Conservation (phyloP, 2,329 filamentous ascomycete genomes). For the Xylaria sp. region DNA sequence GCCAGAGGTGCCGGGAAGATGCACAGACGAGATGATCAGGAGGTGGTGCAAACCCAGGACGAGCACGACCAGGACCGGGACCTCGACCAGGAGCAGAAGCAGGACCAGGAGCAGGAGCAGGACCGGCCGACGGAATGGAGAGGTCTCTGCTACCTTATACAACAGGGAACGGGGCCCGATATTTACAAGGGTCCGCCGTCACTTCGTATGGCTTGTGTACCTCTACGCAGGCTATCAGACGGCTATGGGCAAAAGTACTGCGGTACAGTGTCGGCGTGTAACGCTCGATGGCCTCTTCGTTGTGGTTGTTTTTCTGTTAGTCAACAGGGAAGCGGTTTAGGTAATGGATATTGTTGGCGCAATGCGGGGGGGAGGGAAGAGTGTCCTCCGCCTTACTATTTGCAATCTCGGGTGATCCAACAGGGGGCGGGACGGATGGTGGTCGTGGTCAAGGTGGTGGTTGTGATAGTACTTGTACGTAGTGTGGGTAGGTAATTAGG, state of each 20-base stretch:
- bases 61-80: too few species aligned
- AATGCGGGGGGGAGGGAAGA: conserved; percentile 37
- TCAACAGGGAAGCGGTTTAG: conserved; percentile 41
- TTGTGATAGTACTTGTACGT: neutral
- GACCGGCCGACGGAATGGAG: neutral
- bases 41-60: conserved; percentile 7
- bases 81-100: too few species aligned
- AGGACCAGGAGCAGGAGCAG: too few species aligned
- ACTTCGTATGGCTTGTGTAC: neutral
- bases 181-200: neutral
- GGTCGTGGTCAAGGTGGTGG: neutral
- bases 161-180: neutral
- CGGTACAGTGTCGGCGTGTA: conserved; percentile 13
- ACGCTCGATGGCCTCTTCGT: conserved; percentile 6
- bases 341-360: conserved; percentile 39
- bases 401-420: neutral
- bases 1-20: conserved; percentile 1
- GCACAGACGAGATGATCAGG: conserved; percentile 2
- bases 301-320: conserved; percentile 41
- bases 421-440: neutral
- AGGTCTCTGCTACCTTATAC: neutral
- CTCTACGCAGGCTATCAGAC: neutral
- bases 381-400: conserved; percentile 24
- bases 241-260: neutral
- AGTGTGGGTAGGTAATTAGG: neutral